phyloP scores from a whole-genome alignment of 768 basidiomycete genomes.

The Galerina sulciceps region DNA sequence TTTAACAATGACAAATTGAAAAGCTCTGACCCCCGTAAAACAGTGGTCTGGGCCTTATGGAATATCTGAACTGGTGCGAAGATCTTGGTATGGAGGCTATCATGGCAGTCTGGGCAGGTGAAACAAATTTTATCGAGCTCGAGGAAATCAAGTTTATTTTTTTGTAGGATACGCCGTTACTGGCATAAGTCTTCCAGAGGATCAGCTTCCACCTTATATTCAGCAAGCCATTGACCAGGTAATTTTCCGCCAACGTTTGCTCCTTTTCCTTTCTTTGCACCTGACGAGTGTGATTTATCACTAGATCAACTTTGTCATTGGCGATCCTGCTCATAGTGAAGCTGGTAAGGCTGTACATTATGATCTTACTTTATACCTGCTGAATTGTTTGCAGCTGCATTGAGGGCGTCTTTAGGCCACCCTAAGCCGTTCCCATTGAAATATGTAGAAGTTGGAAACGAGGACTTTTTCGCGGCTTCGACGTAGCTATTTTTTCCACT shows the following conservation, averaged over 20 bases:
- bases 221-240: conserved; percentile 12
- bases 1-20: neutral
- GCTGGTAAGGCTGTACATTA: neutral
- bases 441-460: conserved; percentile 62
- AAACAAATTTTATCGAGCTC: neutral
- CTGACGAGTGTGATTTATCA: neutral
- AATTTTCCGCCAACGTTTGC: neutral
- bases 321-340: conserved; percentile 5
- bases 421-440: conserved; percentile 54
- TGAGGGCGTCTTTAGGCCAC: conserved; percentile 47
- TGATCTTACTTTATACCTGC: neutral
- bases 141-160: neutral
- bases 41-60: neutral
- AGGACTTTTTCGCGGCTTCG: conserved; percentile 38
- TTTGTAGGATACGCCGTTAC: conserved; percentile 2
- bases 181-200: conserved; percentile 6
- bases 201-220: conserved; percentile 4
- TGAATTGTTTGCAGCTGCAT: conserved; percentile 4
- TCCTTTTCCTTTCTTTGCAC: neutral
- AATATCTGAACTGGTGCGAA: neutral
- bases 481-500: conserved; percentile 15
- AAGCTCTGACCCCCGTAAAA: neutral
- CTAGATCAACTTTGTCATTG: conserved; percentile 11
- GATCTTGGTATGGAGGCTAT: conserved; percentile 3
- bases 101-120: conserved; percentile 3